Evolutionary conservation across 306 rosid genomes (phyloP), one percentile per base, ranked within the genome.

Genomic region (Vigna angularis): DNA sequence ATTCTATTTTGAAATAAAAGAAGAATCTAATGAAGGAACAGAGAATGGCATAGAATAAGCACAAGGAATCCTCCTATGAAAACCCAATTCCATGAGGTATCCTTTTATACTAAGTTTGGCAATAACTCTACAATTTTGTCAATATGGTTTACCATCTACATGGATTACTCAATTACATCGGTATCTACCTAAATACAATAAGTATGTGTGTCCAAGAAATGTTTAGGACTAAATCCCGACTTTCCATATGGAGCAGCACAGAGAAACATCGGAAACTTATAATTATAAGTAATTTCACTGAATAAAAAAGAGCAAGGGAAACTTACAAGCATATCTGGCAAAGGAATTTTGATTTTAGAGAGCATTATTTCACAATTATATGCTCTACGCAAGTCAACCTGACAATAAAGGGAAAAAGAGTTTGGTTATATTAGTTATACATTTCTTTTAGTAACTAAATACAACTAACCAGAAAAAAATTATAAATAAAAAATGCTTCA

Each of bases 291-390:
- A 12, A 74, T 62, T 63, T 51, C 81, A 74, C 34, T 6, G 18
- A 57, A 69, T 57, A 49, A 75, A 72, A 68, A 61, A 51, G 14
- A 32, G 69, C 24, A 59, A 51, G 47, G 69, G 44, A 78, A 66
- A 79, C 89, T 86, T 80, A 86, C 89, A 72, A 86, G 86, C 89
- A 86, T 86, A 17, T 86, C 89, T 72, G 89, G 85, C 86, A 86
- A 80, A 36, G 89, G 89, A 76, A 86, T 86, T 76, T 86, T 86
- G 81, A 86, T 67, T 80, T 86, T 86, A 4, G 89, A 86, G 78
- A 86, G 89, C 89, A 86, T 86, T 76, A 86, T 86, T 68, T 86
- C 89, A 76, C 89, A 86, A 79, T 86, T 86, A 67, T 86, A 83
- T 59, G 89, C 89, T 76, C 89, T 86, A 36, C 89, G 86, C 83